These are phyloP conservation scores for Sphagnum contortum DNA, from an alignment of 225 moss, liverwort and hornwort genomes.

Conservation along the genomic window DNA sequence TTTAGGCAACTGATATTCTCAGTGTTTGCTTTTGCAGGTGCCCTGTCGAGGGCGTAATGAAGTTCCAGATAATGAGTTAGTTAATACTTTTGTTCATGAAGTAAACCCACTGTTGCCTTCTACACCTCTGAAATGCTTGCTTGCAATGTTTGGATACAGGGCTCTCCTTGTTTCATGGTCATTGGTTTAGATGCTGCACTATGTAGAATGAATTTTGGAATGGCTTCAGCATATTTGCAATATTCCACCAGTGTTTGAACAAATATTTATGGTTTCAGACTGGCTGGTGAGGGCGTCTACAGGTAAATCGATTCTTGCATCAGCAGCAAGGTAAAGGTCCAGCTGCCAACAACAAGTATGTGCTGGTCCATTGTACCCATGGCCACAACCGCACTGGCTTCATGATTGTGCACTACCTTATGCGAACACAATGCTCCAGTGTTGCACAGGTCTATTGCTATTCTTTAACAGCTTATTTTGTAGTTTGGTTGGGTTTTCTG, in stretches of 20 bases:
- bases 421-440: slow-evolving; percentile 62
- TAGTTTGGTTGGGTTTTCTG: background rate
- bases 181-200: too few species aligned
- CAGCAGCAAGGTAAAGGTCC: slow-evolving; percentile 36
- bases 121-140: too few species aligned
- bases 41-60: slow-evolving; percentile 93
- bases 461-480: background rate
- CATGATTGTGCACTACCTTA: slow-evolving; percentile 91
- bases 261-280: background rate
- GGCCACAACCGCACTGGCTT: slow-evolving; percentile 98
- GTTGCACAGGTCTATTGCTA: slow-evolving; percentile 62
- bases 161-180: too few species aligned
- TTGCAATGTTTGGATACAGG: too few species aligned
- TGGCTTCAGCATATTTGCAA: too few species aligned
- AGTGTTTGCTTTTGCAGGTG: slow-evolving; percentile 30
- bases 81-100: slow-evolving; percentile 91
- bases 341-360: slow-evolving; percentile 48
- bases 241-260: too few species aligned
- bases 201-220: too few species aligned
- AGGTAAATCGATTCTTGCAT: slow-evolving; percentile 74
- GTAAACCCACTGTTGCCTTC: slow-evolving; percentile 21
- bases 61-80: slow-evolving; percentile 94
- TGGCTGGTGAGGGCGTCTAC: background rate
- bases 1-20: background rate
- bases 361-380: slow-evolving; percentile 94